Base-by-base conservation (phyloP, 2,329 filamentous ascomycete species). In the Botrytis pseudocinerea region DNA sequence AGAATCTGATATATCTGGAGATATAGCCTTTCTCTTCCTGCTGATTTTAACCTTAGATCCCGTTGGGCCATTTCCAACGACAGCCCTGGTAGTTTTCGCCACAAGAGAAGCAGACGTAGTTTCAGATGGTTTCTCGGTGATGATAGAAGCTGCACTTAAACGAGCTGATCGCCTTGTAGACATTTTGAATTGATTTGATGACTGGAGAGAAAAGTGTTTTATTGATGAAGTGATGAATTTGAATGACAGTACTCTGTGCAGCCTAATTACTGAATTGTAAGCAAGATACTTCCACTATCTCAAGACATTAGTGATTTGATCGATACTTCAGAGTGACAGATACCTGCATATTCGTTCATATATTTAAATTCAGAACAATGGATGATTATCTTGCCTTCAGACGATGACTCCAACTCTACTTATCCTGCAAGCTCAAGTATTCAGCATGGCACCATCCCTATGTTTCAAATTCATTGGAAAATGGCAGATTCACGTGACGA, bases 161-260 rank as follows among this genome's bases (percentile, higher is more conserved):
- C 79, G 78, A 68, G 76, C 73, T 60, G 79, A 80, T 65, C 77
- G 73, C 74, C 79, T 78, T 32, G 77, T 73, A 72, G 77, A 77
- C 80, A 81, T 80, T 22, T 44, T 73, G 72, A 57, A 73, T 22
- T 42, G 35, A 61, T 48, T 74, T 74, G 38, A 42, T 70, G 35
- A 68, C 61, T 64, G 74, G 20, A 28, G 22, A 32, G 64, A 60
- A 40, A 48, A 69, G 44, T 25, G 9, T 61, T n/a, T 69, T 16
- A 32, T n/a, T 46, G 62, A 48, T 48, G 51, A 38, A 69, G 14
- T n/a, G 32, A n/a, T 59, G 38, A 32, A 5, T 60, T 32, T 61
- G 46, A 61, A 64, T 48, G 61, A 51, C 10, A 38, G 65, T n/a
- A 68, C 51, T 63, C 70, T 70, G 70, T 75, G 77, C 25, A 73